Evolutionary conservation across 108 stramenopile species (phyloP).

Genomic region (Skeletonema potamos): DNA sequence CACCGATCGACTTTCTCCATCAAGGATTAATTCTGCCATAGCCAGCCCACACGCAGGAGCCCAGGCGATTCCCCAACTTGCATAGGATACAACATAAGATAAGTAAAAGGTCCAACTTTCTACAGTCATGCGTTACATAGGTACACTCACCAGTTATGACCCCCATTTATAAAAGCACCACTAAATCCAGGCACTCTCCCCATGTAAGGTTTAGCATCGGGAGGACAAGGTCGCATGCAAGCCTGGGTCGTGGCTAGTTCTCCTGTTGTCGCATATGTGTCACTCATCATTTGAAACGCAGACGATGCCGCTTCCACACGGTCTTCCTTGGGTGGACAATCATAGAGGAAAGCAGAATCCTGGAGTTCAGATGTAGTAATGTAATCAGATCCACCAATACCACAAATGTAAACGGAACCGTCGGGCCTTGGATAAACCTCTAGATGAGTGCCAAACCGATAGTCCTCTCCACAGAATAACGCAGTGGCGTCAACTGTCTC

Average conservation of each 20-base stretch:
- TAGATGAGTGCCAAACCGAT: conserved; percentile 81
- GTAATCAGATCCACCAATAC: conserved; percentile 93
- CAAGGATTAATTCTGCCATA: conserved; percentile 88
- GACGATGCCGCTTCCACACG: conserved; percentile 80
- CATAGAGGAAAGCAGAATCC: conserved; percentile 76
- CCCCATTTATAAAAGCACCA: conserved; percentile 91
- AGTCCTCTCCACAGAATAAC: conserved; percentile 95
- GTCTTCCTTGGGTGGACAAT: conserved; percentile 69
- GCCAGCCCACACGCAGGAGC: conserved; percentile 89
- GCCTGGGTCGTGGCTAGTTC: conserved; percentile 53
- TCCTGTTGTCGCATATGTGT: conserved; percentile 54
- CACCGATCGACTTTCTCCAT: conserved; percentile 59
- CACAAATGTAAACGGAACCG: conserved; percentile 93
- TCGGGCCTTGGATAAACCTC: conserved; percentile 88
- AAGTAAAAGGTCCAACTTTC: too few species aligned
- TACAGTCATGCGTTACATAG: too few species aligned
- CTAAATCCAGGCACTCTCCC: conserved; percentile 76
- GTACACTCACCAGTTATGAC: conserved; percentile 98
- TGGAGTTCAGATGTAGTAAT: conserved; percentile 80
- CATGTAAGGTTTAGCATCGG: conserved; percentile 94
- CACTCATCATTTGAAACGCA: conserved; percentile 75
- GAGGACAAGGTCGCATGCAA: conserved; percentile 79
- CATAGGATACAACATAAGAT: too few species aligned
- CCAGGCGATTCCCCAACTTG: conserved; percentile 98
- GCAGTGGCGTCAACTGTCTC: conserved; percentile 88